Evolutionary conservation across 2,329 filamentous ascomycete genomes (phyloP), one percentile per base, ranked within the genome.

Genomic region (Shiraia bambusicola): DNA sequence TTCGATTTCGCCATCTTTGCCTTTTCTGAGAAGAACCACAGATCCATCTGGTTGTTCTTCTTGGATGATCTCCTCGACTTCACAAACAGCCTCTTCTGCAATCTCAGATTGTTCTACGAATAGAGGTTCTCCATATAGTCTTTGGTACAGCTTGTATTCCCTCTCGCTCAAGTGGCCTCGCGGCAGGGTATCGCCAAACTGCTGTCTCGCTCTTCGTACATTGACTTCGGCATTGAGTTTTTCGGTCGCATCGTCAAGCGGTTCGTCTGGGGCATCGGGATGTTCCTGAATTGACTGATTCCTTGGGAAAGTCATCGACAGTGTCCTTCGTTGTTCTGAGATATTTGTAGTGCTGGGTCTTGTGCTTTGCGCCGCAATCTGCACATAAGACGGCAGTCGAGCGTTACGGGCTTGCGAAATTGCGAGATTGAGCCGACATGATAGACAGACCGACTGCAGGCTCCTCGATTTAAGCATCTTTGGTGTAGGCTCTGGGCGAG

Each of bases 101-200:
- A 69, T 61, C 46, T 71, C 81, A 3, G 82, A 75, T 65, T 86
- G 80, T 42, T 84, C 82, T 29, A 83, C 76, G 47, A 87, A 64
- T 2, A 68, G 40, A 2, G 90, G 88, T 25, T 83, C 76, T 1
- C 91, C 92, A 65, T 93, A 96, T 12, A 95, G 71, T 50, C 89
- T 78, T 61, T 86, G 82, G 67, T 95, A 95, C 1, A 95, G 72
- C 34, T 72, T 73, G 58, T 86, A 83, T 65, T 95, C 90, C 38
- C 86, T 79, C 1, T 77, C 75, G 25, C 76, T 82, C 37, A 96
- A 68, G 55, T 88, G 81, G 25, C 78, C 83, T 24, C 82, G 79
- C 0, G 91, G 91, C 16, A 96, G 69, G 0, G 78, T 83, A 58
- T 93, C 84, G 47, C 89, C 85, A 65, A 89, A 94, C 7, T 81